Evolutionary conservation across 2,329 filamentous ascomycete genomes (phyloP), one percentile per base, ranked within the genome.

Genomic region (Microsporum canis): DNA sequence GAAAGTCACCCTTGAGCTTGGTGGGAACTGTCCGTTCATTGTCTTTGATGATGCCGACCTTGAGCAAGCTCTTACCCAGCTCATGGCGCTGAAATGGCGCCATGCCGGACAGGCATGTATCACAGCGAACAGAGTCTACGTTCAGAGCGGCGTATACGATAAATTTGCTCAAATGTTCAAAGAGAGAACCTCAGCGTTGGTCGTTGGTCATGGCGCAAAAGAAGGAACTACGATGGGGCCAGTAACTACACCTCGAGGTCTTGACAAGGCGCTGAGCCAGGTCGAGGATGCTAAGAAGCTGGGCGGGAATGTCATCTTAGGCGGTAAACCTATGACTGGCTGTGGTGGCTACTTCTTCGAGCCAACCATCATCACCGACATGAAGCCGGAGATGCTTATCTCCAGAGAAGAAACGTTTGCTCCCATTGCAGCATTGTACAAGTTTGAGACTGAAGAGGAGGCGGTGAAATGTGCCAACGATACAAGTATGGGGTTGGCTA

Each of bases 261-360:
- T 85, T 0, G 78, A 80, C 34, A 84, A 84, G 70, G 82, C 81
- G 1, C 62, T 69, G 38, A 68, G 65, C n/a, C 84, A 88, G 64
- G 82, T 88, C 36, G 78, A 81, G 53, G 84, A 89, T 70, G 87
- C 87, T 2, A 78, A 79, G 60, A 79, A 78, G 60, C 78, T 82
- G 43, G 87, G 87, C 2, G 88, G 82, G 0, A 81, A 80, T 51
- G 72, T 88, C n/a, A 73, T 88, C 1, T 74, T 85, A 23, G 87
- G 87, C 10, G 85, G 83, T 1, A 69, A 70, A 5, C 69, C 73
- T 0, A 71, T 75, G 8, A 70, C 76, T 8, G 38, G 33, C n/a
- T 33, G 34, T 27, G 82, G 82, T 63, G 80, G 81, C 65, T 88
- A 86, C 72, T 89, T 88, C 76, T 87, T 88, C 71, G 80, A 86